Percentiles rank a stretch among this genome's conserved stretches.
phyloP scores from a whole-genome alignment of 1,284 basidiomycete genomes.

The Moesziomyces sp. region DNA sequence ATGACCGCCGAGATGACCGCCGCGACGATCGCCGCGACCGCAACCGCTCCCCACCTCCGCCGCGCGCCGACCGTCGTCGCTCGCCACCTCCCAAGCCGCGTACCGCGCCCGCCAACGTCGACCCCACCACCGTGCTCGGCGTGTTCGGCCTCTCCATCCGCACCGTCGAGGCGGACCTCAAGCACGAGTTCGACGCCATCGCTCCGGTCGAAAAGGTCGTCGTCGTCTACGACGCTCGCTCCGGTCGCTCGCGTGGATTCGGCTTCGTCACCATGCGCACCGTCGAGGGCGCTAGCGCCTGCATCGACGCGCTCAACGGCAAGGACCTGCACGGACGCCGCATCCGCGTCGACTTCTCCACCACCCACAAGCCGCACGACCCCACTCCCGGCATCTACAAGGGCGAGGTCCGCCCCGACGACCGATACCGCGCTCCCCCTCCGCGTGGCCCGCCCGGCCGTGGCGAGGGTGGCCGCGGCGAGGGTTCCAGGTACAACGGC shows the following conservation, averaged over 20 bases:
- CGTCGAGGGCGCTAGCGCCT: constrained; percentile 84
- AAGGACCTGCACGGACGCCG: constrained; percentile 93
- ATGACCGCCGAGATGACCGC: constrained; percentile 16
- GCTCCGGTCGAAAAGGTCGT: constrained; percentile 89
- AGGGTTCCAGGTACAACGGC: constrained; percentile 25
- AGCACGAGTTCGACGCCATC: constrained; percentile 89
- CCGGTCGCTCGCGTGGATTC: constrained; percentile 95
- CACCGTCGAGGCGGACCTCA: constrained; percentile 90
- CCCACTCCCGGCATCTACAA: constrained; percentile 95
- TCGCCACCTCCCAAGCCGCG: constrained; percentile 42
- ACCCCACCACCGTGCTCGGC: constrained; percentile 88
- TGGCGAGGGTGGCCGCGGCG: constrained; percentile 15
- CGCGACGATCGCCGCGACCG: constrained; percentile 34
- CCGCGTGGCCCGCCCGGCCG: constrained; percentile 1
- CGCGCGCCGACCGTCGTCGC: constrained; percentile 36
- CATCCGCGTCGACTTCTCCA: constrained; percentile 96
- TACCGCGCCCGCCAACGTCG: constrained; percentile 70
- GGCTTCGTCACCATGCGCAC: constrained; percentile 94
- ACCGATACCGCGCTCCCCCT: constrained; percentile 37
- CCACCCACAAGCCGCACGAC: constrained; percentile 90
- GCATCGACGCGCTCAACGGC: constrained; percentile 91
- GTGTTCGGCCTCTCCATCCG: constrained; percentile 96
- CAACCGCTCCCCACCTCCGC: constrained; percentile 26
- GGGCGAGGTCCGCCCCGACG: constrained; percentile 59
- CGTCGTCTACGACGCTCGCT: constrained; percentile 99